Conservation (phyloP, 192 early-diverging fungal species). For the Phlyctochytrium arcticum region DNA sequence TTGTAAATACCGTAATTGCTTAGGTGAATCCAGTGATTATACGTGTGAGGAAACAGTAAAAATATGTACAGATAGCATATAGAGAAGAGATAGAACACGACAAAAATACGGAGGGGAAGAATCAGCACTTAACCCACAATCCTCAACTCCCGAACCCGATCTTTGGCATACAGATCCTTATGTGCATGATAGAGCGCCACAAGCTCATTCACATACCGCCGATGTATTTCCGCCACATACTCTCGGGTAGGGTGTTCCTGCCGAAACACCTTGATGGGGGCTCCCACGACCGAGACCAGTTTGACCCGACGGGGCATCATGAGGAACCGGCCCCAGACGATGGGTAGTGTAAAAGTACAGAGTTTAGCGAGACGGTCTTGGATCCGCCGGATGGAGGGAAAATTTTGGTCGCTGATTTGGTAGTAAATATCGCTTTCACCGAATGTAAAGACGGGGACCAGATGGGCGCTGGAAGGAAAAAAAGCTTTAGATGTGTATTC, state of each 20-base stretch:
- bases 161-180: conserved; percentile 19
- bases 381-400: not conserved
- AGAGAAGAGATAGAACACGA: too few species aligned
- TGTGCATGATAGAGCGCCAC: conserved; percentile 20
- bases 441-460: conserved; percentile 85
- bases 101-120: too few species aligned
- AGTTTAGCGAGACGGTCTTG: conserved; percentile 5
- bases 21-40: too few species aligned
- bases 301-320: not conserved
- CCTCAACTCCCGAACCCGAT: conserved; percentile 22
- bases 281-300: conserved; percentile 24
- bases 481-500: not conserved
- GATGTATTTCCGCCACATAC: conserved; percentile 23
- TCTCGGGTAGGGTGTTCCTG: conserved; percentile 24
- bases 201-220: conserved; percentile 12
- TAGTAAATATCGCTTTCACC: conserved; percentile 62
- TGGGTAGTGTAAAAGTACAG: conserved; percentile 8
- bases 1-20: too few species aligned
- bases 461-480: conserved; percentile 39
- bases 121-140: too few species aligned
- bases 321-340: conserved; percentile 3
- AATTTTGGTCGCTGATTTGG: conserved; percentile 9
- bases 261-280: conserved; percentile 19
- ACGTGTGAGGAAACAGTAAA: too few species aligned
- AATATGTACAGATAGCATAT: too few species aligned